A percentile compares a stretch with the other conserved stretches of the same genome.
Conservation (phyloP, 208 protist species). For the Acanthamoeba sp. region DNA sequence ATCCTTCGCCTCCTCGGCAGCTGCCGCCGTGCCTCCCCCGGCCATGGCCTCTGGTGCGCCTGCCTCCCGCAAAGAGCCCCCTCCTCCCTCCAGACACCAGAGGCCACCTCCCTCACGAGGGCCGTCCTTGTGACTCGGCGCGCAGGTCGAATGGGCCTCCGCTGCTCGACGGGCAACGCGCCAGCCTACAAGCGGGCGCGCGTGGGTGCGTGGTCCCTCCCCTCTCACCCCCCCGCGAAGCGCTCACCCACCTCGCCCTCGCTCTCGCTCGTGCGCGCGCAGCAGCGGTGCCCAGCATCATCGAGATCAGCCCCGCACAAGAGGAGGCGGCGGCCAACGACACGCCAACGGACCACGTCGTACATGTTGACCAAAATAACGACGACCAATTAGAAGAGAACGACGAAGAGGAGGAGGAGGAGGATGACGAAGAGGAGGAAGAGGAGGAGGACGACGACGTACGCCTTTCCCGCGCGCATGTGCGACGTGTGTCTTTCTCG, state of each 20-base stretch:
- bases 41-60: background rate
- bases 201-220: background rate
- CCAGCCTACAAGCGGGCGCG: slow-evolving; percentile 10
- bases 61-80: background rate
- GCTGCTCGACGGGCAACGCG: background rate
- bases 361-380: too few relatives aligned
- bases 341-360: too few relatives aligned
- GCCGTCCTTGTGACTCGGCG: too few relatives aligned
- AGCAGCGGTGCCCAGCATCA: background rate
- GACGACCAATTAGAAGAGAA: background rate
- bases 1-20: background rate
- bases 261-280: too few relatives aligned
- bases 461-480: too few relatives aligned
- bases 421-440: background rate
- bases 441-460: too few relatives aligned
- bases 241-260: too few relatives aligned
- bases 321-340: background rate
- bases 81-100: background rate
- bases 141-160: background rate
- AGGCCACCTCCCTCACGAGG: too few relatives aligned
- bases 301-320: background rate
- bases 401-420: background rate
- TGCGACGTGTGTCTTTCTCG: background rate
- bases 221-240: background rate
- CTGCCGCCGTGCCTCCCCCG: background rate